Evolutionary conservation across 2,329 filamentous ascomycete species (phyloP).

Genomic region (Fulvia fulva): DNA sequence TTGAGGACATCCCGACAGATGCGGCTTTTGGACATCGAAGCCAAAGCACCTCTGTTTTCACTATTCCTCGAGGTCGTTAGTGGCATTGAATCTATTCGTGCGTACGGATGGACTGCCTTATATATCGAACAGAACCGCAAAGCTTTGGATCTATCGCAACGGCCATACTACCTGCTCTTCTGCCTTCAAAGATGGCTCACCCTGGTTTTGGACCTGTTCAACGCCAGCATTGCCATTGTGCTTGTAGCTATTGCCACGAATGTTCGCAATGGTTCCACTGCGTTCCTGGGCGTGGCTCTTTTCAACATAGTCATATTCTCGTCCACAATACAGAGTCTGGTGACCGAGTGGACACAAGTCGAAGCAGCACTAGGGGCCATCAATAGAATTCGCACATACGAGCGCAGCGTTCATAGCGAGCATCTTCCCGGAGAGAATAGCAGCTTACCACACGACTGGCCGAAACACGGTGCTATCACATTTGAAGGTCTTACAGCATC

Average conservation of each 20-base stretch:
- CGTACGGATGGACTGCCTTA: slow-evolving; percentile 46
- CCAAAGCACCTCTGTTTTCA: slow-evolving; percentile 48
- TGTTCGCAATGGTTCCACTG: background rate
- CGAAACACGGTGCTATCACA: background rate
- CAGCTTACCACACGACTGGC: background rate
- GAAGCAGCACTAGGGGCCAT: slow-evolving; percentile 5
- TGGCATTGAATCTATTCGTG: slow-evolving; percentile 49
- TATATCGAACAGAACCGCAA: slow-evolving; percentile 37
- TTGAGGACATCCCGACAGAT: slow-evolving; percentile 48
- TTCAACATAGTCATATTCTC: slow-evolving; percentile 1
- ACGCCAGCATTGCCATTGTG: background rate
- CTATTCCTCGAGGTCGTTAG: slow-evolving; percentile 48
- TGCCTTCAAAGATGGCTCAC: slow-evolving; percentile 45
- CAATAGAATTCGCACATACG: background rate
- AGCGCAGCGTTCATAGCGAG: background rate
- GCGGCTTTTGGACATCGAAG: slow-evolving; percentile 52
- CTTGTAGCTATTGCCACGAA: slow-evolving; percentile 1
- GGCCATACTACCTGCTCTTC: slow-evolving; percentile 44
- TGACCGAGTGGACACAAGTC: slow-evolving; percentile 6
- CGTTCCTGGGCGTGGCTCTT: background rate
- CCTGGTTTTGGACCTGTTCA: slow-evolving; percentile 37
- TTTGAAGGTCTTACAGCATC: too few relatives aligned
- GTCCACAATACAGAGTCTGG: background rate
- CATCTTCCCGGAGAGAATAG: background rate
- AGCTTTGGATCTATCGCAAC: slow-evolving; percentile 40